Base-by-base conservation (phyloP, 2,329 filamentous ascomycete genomes). In the Botrytis elliptica region DNA sequence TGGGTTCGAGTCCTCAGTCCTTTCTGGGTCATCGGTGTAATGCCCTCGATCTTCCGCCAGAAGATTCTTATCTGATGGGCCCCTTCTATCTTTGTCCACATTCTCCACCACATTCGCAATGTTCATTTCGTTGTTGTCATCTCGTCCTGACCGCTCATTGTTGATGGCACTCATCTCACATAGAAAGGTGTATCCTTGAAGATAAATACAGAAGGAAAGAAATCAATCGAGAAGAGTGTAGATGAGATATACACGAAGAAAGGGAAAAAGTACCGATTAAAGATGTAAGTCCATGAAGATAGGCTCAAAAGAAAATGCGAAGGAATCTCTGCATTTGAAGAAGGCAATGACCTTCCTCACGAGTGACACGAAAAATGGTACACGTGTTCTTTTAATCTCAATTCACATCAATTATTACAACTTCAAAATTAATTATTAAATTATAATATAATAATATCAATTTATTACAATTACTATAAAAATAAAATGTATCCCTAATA, bases 81-180 rank as follows among this genome's bases (percentile, higher is more conserved):
- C 69, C 25, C 42, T 49, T 52, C 18, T 71, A 52, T 65, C 18
- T 38, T 52, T 18, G 44, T 46, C 60, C 52, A 36, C 36, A 36
- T 55, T 64, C 55, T 38, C 69, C 59, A 49, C 57, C 57, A 38
- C 36, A 64, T 49, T 38, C n/a, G 42, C 42, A 64, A 29, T 44
- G 22, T 40, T 29, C n/a, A 71, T 52, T 55, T 68, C 65, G 33
- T 29, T 67, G 46, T 67, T 42, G 49, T 68, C 49, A 49, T 42
- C 36, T 55, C n/a, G 40, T 42, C 9, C 49, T 57, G 66, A 68
- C 57, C 59, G 59, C 59, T 55, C 70, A 71, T 72, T 60, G 38
- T 38, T 62, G 29, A 25, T 36, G 44, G 29, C 40, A 68, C 49
- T 42, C 66, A 68, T 68, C 25, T 68, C 36, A 42, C 42, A 25